A percentile compares a stretch with the other conserved stretches of the same genome.
Evolutionary conservation across 2,329 filamentous ascomycete species (phyloP).

Genomic region (Xylaria sp.): DNA sequence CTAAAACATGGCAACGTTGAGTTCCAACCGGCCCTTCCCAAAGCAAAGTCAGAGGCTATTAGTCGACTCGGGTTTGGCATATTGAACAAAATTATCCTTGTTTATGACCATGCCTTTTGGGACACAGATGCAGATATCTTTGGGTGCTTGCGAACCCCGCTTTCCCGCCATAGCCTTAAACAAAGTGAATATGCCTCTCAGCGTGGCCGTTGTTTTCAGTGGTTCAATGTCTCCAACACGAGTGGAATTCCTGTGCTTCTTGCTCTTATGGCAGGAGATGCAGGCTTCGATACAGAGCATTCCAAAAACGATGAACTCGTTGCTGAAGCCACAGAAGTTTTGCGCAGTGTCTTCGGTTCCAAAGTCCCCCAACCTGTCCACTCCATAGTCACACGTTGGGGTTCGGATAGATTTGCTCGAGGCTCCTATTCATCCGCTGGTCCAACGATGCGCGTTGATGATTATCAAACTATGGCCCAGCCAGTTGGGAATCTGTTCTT

Average conservation of each 20-base stretch:
- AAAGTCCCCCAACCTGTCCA: constrained; percentile 83
- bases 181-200: constrained; percentile 82
- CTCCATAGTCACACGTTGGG: constrained; percentile 92
- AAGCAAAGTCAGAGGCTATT: constrained; percentile 85
- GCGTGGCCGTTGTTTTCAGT: constrained; percentile 94
- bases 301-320: constrained; percentile 81
- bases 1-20: constrained; percentile 82
- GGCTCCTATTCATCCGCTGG: constrained; percentile 97
- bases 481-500: constrained; percentile 90
- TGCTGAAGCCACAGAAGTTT: constrained; percentile 80
- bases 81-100: constrained; percentile 93
- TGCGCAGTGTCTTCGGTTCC: constrained; percentile 79
- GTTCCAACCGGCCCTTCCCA: constrained; percentile 92
- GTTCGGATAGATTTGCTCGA: constrained; percentile 86
- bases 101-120: constrained; percentile 93
- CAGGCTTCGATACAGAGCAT: constrained; percentile 87
- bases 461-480: constrained; percentile 92
- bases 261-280: constrained; percentile 94
- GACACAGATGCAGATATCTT: constrained; percentile 91
- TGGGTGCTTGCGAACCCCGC: constrained; percentile 83
- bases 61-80: constrained; percentile 89
- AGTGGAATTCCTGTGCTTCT: constrained; percentile 89
- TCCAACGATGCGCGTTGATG: constrained; percentile 81
- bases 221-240: constrained; percentile 95
- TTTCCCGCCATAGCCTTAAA: constrained; percentile 74